Percentiles rank a stretch among this genome's conserved stretches.
Conservation (phyloP, 2,329 filamentous ascomycete genomes). For the Exophiala phaeomuriformis region DNA sequence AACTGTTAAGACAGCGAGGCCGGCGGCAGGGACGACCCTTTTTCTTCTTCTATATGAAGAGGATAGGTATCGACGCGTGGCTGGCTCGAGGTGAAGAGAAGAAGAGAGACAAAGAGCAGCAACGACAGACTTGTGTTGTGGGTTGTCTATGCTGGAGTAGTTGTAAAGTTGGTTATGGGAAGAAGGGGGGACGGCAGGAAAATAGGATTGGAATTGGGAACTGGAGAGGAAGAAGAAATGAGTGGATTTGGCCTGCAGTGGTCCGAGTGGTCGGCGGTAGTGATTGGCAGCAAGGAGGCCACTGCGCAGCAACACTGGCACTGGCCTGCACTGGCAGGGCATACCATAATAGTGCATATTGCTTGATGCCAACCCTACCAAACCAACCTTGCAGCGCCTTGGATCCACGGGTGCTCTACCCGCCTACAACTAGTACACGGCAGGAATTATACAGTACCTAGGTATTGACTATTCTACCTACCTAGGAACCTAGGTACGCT, state of each 20-base stretch:
- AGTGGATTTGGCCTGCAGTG: constrained; percentile 1
- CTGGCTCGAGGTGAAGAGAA: constrained; percentile 28
- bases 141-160: constrained; percentile 7
- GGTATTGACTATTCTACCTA: too few relatives aligned
- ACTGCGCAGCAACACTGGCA: neutral
- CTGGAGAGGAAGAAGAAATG: constrained; percentile 6
- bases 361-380: too few relatives aligned
- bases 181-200: constrained; percentile 28
- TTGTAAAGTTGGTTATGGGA: constrained; percentile 30
- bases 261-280: neutral
- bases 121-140: constrained; percentile 27
- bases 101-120: constrained; percentile 32
- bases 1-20: constrained; percentile 18
- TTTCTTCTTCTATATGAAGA: constrained; percentile 11
- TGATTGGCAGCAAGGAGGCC: constrained; percentile 1
- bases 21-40: constrained; percentile 24
- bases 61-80: constrained; percentile 22
- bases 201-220: constrained; percentile 14
- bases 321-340: neutral
- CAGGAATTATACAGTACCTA: too few relatives aligned
- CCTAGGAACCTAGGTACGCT: too few relatives aligned
- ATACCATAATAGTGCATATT: neutral
- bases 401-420: too few relatives aligned
- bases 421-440: too few relatives aligned
- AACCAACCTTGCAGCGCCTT: too few relatives aligned